phyloP scores from a whole-genome alignment of 108 stramenopile genomes.

The Cyclotella kingstonii region DNA sequence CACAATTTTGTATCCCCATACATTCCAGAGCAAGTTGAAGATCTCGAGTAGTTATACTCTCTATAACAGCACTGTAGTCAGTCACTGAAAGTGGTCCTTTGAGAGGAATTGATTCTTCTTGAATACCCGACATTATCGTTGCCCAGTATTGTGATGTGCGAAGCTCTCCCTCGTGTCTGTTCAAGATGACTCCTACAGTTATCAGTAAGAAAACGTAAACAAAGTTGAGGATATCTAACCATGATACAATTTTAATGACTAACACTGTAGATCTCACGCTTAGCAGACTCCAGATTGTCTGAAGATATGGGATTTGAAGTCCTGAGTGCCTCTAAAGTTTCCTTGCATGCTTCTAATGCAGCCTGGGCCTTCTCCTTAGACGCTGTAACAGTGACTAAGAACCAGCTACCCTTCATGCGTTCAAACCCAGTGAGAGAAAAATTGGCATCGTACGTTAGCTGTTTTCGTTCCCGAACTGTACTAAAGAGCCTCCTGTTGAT shows the following conservation, averaged over 20 bases:
- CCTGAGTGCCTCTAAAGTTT: constrained; percentile 78
- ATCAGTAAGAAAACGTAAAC: background rate
- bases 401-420: constrained; percentile 92
- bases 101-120: constrained; percentile 88
- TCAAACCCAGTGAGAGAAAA: constrained; percentile 92
- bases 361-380: constrained; percentile 93
- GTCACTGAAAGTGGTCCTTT: constrained; percentile 91
- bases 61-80: constrained; percentile 87
- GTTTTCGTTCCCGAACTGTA: constrained; percentile 92
- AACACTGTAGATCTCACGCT: constrained; percentile 39
- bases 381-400: constrained; percentile 93
- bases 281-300: constrained; percentile 95
- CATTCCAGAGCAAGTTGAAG: constrained; percentile 81
- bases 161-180: constrained; percentile 91
- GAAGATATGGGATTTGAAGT: constrained; percentile 72
- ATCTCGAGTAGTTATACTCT: constrained; percentile 85
- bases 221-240: background rate
- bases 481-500: constrained; percentile 92
- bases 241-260: background rate
- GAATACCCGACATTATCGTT: constrained; percentile 91
- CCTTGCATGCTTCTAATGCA: constrained; percentile 93
- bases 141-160: constrained; percentile 89
- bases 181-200: constrained; percentile 68
- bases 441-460: constrained; percentile 97
- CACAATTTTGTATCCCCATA: constrained; percentile 69